phyloP scores from a whole-genome alignment of 2,329 filamentous ascomycete species.

The Lachnellula subtilissima region DNA sequence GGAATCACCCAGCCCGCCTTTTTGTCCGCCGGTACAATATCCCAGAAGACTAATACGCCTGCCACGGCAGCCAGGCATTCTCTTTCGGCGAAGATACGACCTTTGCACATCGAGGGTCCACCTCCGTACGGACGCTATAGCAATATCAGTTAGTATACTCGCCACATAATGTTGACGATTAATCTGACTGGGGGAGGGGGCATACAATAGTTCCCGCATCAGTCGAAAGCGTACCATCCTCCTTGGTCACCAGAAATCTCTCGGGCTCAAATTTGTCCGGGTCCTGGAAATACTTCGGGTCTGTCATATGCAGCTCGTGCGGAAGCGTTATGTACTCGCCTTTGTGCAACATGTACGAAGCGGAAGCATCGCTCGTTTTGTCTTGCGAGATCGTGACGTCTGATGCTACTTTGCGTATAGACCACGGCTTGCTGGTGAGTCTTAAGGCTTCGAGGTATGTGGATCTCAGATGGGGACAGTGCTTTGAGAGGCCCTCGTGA shows the following conservation, averaged over 20 bases:
- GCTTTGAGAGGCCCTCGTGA: slow-evolving; percentile 35
- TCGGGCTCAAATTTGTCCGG: slow-evolving; percentile 40
- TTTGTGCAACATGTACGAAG: slow-evolving; percentile 37
- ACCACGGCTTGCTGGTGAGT: slow-evolving; percentile 38
- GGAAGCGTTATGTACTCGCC: slow-evolving; percentile 41
- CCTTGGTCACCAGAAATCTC: slow-evolving; percentile 41
- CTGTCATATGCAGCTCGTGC: slow-evolving; percentile 40
- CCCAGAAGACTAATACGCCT: slow-evolving; percentile 50
- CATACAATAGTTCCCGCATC: slow-evolving; percentile 38
- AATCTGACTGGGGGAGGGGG: neutral
- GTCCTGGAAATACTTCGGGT: slow-evolving; percentile 35
- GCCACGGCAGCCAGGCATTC: slow-evolving; percentile 47
- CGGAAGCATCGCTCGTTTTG: slow-evolving; percentile 21
- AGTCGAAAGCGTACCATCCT: slow-evolving; percentile 29
- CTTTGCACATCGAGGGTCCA: slow-evolving; percentile 45
- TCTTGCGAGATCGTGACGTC: slow-evolving; percentile 33
- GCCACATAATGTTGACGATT: neutral
- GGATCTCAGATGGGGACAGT: slow-evolving; percentile 42
- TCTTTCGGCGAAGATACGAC: slow-evolving; percentile 45
- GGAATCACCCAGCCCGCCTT: slow-evolving; percentile 46
- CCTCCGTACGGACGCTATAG: slow-evolving; percentile 40
- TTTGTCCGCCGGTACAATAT: slow-evolving; percentile 44
- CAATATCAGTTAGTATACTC: neutral
- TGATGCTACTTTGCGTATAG: slow-evolving; percentile 36
- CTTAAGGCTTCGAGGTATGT: slow-evolving; percentile 43